These are phyloP conservation scores for Sanguinoderma infundibulare DNA, from an alignment of 1,284 basidiomycete genomes.

Conservation along the genomic window DNA sequence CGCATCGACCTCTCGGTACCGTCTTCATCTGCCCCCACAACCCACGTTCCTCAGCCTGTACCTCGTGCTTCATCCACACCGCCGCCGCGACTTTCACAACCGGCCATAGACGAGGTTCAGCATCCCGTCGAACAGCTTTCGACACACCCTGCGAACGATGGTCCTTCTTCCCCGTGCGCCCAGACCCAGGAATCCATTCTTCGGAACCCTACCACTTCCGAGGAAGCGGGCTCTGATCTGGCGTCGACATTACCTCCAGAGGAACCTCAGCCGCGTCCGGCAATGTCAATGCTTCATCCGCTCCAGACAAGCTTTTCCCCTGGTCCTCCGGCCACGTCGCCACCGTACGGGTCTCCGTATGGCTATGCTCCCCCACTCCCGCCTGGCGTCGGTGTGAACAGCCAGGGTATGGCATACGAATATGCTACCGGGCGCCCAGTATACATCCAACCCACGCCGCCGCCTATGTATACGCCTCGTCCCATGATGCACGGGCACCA, in stretches of 20 bases:
- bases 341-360: constrained; percentile 67
- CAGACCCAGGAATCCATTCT: constrained; percentile 45
- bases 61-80: neutral
- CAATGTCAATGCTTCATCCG: constrained; percentile 53
- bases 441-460: constrained; percentile 62
- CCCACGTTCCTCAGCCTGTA: neutral
- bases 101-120: constrained; percentile 16
- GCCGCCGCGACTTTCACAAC: neutral
- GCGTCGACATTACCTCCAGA: constrained; percentile 19
- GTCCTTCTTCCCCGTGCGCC: constrained; percentile 26
- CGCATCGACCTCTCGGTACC: constrained; percentile 21
- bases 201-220: constrained; percentile 38
- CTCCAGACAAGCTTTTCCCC: constrained; percentile 65
- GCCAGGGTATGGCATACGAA: constrained; percentile 78
- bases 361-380: constrained; percentile 64
- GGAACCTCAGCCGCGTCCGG: constrained; percentile 29
- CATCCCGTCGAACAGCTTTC: constrained; percentile 47
- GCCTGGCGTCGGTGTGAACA: constrained; percentile 73
- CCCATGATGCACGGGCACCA: constrained; percentile 59
- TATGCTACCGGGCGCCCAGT: constrained; percentile 78
- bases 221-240: constrained; percentile 11
- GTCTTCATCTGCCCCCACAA: constrained; percentile 1
- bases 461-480: constrained; percentile 66
- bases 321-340: constrained; percentile 51
- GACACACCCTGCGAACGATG: constrained; percentile 17